Evolutionary conservation across 179 eudicot species (phyloP), one percentile per base, ranked within the genome.

Genomic region (Carnegiea gigantea): DNA sequence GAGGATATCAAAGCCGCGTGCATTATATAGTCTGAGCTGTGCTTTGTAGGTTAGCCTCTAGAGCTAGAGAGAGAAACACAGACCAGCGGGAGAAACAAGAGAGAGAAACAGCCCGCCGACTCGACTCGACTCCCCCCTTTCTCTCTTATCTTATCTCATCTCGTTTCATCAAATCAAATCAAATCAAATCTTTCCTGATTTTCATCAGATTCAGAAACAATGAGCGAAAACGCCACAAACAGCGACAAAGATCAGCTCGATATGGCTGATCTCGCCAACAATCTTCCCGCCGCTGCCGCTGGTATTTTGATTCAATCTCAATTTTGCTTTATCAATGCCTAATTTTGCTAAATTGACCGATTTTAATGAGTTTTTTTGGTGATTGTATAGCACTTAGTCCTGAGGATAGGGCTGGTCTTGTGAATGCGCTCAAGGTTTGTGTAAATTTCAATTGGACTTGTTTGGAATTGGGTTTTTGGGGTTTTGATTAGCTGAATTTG

Each of bases 371-470:
- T 24, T 65, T 65, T 65, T 57, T 33, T 15, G 59, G 9, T 30
- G 54, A 70, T 59, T 68, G 85, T 23, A 95, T 23, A 95, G 98
- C 97, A 84, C 88, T 95, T 26, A 93, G 93, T 67, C 86, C 90
- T 1, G 93, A 92, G 88, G 98, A 95, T 87, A 92, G 98, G 83
- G 98, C 90, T 54, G 98, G 91, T 3, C 91, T 95, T 23, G 95
- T 93, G 10, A 92, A 95, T 85, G 97, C 92, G 62, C 91, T 93
- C 14, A 95, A 93, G 93, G 97, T 95, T 36, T 23, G 81, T 40
- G 48, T 46, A 70, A 76, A 33, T 46, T 48, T 20, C 48, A 20
- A 20, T 68, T 13, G 44, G 60, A 65, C 11, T 65, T 26, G 33
- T 65, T 65, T 14, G 14, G 33, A 46, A 44, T 33, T 48, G 26